These are phyloP conservation scores for Jatropha multifida DNA, from an alignment of 441 rosid genomes.

Conservation along the genomic window DNA sequence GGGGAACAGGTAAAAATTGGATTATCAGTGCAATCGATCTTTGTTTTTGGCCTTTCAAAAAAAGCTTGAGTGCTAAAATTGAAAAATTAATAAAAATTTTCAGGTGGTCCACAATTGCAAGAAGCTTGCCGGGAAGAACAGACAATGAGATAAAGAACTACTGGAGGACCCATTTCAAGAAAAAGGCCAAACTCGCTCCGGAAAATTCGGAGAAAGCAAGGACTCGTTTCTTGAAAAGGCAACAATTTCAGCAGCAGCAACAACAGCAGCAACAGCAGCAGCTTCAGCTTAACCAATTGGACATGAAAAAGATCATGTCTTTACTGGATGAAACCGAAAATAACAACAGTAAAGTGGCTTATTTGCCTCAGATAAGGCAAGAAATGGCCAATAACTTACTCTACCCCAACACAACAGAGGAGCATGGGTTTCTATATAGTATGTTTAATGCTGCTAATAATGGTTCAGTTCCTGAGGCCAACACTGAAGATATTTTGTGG, in stretches of 20 bases:
- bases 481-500: conserved; percentile 55
- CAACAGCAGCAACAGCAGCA: conserved; percentile 26
- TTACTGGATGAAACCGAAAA: conserved; percentile 53
- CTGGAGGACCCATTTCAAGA: conserved; percentile 96
- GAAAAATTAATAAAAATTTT: background rate
- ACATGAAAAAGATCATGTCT: conserved; percentile 61
- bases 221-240: conserved; percentile 55
- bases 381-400: conserved; percentile 25
- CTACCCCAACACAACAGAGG: conserved; percentile 30
- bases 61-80: background rate
- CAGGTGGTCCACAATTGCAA: conserved; percentile 94
- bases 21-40: too few relatives aligned
- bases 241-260: conserved; percentile 62
- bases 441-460: conserved; percentile 26
- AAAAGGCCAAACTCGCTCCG: conserved; percentile 53
- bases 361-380: conserved; percentile 36
- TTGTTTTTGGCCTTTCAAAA: too few relatives aligned
- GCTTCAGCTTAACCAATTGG: conserved; percentile 48
- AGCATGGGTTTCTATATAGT: conserved; percentile 29
- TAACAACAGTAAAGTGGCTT: conserved; percentile 25
- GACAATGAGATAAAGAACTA: conserved; percentile 92
- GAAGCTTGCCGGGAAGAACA: conserved; percentile 91
- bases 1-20: conserved; percentile 74
- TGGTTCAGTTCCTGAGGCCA: conserved; percentile 29
- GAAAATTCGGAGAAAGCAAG: conserved; percentile 51